Evolutionary conservation across 176 grass and related monocot species (phyloP).

Genomic region (Paspalum vaginatum): DNA sequence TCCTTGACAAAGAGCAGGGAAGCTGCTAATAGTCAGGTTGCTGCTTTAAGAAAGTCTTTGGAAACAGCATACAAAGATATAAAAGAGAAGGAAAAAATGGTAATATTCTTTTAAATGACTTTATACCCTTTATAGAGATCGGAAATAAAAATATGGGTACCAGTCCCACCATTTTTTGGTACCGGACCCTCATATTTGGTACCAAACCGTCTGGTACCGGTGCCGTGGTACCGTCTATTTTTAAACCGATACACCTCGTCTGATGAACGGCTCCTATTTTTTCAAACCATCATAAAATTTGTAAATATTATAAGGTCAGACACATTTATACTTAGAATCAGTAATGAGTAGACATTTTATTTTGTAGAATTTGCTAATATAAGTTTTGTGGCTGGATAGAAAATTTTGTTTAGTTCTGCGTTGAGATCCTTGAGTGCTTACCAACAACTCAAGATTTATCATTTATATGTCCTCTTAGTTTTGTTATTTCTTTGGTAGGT

Average conservation of each 20-base stretch:
- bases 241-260: too few species aligned
- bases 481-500: constrained; percentile 60
- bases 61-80: constrained; percentile 81
- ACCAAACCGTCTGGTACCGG: too few species aligned
- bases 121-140: too few species aligned
- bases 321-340: constrained; percentile 54
- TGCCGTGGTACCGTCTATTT: too few species aligned
- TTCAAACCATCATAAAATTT: too few species aligned
- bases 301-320: constrained; percentile 96
- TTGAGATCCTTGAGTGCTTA: constrained; percentile 24
- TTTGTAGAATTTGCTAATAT: constrained; percentile 54
- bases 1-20: constrained; percentile 70
- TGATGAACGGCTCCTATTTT: constrained; percentile 84
- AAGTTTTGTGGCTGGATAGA: constrained; percentile 41
- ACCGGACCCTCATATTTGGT: too few species aligned
- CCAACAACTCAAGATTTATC: constrained; percentile 31
- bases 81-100: constrained; percentile 86
- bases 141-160: too few species aligned
- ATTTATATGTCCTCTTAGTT: constrained; percentile 42
- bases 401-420: constrained; percentile 20
- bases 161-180: too few species aligned
- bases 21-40: constrained; percentile 60
- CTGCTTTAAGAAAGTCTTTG: constrained; percentile 68
- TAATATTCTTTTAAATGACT: constrained; percentile 53
- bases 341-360: constrained; percentile 52